Percentiles rank a stretch among this genome's conserved stretches.
Conservation (phyloP, 2,329 filamentous ascomycete genomes). For the Fusarium albidum region DNA sequence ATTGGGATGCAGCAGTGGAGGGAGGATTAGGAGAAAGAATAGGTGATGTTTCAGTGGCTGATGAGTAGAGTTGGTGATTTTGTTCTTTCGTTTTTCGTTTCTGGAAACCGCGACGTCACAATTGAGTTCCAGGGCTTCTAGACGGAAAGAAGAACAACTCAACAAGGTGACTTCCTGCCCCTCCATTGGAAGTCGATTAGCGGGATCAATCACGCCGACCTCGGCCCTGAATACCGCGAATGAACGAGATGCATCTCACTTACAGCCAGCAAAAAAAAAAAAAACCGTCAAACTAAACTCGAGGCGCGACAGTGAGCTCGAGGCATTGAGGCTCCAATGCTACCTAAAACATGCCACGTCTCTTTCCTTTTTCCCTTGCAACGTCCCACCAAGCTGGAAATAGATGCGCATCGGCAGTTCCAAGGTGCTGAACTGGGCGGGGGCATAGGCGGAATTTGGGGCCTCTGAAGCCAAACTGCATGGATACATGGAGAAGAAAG, state of each 20-base stretch:
- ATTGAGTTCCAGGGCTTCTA: conserved; percentile 1
- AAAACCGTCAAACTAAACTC: background rate
- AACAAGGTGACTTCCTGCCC: conserved; percentile 2
- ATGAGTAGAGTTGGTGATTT: background rate
- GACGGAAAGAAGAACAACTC: conserved; percentile 10
- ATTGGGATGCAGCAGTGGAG: conserved; percentile 4
- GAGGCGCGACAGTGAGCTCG: background rate
- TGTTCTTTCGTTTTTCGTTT: conserved; percentile 2
- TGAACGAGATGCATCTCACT: conserved; percentile 26
- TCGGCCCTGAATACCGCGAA: conserved; percentile 38
- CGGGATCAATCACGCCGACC: conserved; percentile 34
- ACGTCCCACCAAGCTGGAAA: conserved; percentile 8
- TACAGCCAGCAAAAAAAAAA: conserved; percentile 7
- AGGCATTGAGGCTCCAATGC: conserved; percentile 5
- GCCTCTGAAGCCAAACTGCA: conserved; percentile 8
- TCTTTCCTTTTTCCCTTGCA: background rate
- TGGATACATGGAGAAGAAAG: conserved; percentile 3
- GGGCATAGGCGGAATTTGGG: conserved; percentile 12
- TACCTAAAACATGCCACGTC: background rate
- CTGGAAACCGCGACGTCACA: conserved; percentile 1
- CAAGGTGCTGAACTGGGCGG: conserved; percentile 17
- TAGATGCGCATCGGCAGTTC: conserved; percentile 24
- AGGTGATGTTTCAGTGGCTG: background rate
- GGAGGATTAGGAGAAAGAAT: background rate
- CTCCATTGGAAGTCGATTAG: conserved; percentile 5